Percentiles rank a stretch among this genome's conserved stretches.
Conservation (phyloP, 441 rosid species). For the Arabidopsis lyrata region DNA sequence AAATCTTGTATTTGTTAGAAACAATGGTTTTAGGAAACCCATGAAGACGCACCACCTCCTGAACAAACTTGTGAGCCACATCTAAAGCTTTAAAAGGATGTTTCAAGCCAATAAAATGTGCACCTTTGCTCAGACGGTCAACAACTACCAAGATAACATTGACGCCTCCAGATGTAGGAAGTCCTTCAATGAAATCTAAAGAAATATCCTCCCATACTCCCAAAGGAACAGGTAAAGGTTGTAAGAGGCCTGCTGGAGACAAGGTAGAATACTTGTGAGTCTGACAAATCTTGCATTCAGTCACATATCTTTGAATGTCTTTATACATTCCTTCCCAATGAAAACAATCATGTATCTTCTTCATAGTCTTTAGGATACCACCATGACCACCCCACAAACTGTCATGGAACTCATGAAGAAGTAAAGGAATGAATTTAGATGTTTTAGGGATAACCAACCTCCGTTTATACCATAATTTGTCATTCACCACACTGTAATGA, state of each 20-base stretch:
- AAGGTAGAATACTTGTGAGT: not conserved
- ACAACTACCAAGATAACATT: not conserved
- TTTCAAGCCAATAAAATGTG: accelerated
- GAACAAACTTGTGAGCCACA: accelerated
- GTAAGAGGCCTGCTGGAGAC: accelerated
- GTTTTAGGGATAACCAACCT: accelerated
- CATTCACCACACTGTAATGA: too few relatives aligned
- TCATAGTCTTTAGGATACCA: accelerated
- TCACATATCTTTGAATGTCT: not conserved
- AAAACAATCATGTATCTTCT: accelerated
- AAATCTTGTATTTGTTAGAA: not conserved
- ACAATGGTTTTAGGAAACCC: not conserved
- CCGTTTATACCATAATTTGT: not conserved
- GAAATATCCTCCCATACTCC: not conserved
- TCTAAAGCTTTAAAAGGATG: accelerated
- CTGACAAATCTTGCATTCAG: not conserved
- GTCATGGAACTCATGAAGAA: not conserved
- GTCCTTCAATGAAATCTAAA: not conserved
- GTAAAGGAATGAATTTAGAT: not conserved
- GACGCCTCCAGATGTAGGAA: accelerated
- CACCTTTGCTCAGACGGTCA: not conserved
- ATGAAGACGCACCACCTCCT: not conserved
- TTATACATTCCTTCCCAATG: not conserved
- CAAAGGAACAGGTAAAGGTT: accelerated
- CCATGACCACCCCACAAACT: not conserved